Percentiles rank a stretch among this genome's conserved stretches.
These are phyloP conservation scores for Penicillium daleae DNA, from an alignment of 495 filamentous ascomycete genomes.

Conservation along the genomic window DNA sequence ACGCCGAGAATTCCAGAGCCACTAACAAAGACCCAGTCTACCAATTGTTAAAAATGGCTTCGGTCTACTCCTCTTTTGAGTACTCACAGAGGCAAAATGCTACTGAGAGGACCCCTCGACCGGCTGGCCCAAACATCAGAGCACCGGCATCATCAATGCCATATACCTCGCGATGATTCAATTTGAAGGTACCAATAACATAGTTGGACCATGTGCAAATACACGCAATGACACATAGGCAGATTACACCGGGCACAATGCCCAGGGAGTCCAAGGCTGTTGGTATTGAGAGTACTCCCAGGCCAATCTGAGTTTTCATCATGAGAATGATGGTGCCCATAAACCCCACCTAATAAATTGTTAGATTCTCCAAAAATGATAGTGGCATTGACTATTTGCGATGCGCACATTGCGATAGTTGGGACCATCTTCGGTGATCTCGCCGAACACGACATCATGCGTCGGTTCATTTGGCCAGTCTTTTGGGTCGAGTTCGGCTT, in stretches of 20 bases:
- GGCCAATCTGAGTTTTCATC: constrained; percentile 49
- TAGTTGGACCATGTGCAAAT: constrained; percentile 71
- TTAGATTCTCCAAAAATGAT: not conserved
- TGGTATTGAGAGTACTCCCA: constrained; percentile 60
- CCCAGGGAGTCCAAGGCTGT: constrained; percentile 55
- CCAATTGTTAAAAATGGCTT: constrained; percentile 53
- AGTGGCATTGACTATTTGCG: not conserved
- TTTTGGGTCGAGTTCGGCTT: not conserved
- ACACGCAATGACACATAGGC: constrained; percentile 55
- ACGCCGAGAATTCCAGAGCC: constrained; percentile 61
- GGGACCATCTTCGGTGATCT: not conserved
- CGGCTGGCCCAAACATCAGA: constrained; percentile 61
- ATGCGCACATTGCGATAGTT: constrained; percentile 1
- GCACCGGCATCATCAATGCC: constrained; percentile 67
- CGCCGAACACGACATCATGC: not conserved
- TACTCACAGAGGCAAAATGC: constrained; percentile 46
- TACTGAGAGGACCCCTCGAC: constrained; percentile 59
- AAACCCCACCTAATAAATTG: not conserved
- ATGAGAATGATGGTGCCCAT: constrained; percentile 24
- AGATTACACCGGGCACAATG: constrained; percentile 55
- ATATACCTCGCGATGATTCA: constrained; percentile 63
- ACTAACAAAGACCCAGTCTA: constrained; percentile 42
- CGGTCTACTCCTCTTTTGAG: not conserved
- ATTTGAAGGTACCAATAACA: constrained; percentile 69
- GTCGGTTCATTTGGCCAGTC: not conserved